Evolutionary conservation across 179 eudicot species (phyloP).

Genomic region (Vitellaria paradoxa): DNA sequence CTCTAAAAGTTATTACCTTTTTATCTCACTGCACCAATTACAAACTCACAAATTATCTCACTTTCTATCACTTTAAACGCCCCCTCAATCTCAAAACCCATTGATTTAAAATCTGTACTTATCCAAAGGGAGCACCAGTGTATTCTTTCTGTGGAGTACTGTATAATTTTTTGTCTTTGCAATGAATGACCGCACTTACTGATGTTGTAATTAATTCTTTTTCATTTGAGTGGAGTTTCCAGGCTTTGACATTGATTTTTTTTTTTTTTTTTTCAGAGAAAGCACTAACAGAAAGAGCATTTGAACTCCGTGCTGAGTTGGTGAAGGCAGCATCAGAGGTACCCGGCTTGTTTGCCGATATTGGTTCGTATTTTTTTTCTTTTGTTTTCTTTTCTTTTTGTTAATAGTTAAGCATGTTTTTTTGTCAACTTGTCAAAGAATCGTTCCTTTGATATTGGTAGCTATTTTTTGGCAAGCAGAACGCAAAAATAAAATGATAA

Average conservation of each 20-base stretch:
- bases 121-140: no score
- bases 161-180: no score
- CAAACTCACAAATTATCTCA: no score
- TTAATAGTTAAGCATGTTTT: neutral
- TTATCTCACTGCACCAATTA: no score
- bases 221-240: neutral
- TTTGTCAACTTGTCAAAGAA: neutral
- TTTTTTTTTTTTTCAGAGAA: conserved; percentile 54
- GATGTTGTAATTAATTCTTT: neutral
- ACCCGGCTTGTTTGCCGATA: conserved; percentile 71
- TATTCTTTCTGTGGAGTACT: no score
- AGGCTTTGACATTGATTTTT: neutral
- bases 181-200: neutral
- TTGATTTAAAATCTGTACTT: no score
- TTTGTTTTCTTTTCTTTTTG: neutral
- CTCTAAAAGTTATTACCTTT: no score
- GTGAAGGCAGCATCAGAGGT: conserved; percentile 92
- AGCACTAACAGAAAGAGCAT: conserved; percentile 85
- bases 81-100: no score
- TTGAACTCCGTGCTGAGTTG: conserved; percentile 83
- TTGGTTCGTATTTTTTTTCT: conserved; percentile 50
- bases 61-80: no score
- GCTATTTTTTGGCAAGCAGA: conserved; percentile 31
- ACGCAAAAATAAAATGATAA: conserved; percentile 83
- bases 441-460: neutral